These are phyloP conservation scores for Helotiales sp. DNA, from an alignment of 2,329 filamentous ascomycete genomes.

Conservation along the genomic window DNA sequence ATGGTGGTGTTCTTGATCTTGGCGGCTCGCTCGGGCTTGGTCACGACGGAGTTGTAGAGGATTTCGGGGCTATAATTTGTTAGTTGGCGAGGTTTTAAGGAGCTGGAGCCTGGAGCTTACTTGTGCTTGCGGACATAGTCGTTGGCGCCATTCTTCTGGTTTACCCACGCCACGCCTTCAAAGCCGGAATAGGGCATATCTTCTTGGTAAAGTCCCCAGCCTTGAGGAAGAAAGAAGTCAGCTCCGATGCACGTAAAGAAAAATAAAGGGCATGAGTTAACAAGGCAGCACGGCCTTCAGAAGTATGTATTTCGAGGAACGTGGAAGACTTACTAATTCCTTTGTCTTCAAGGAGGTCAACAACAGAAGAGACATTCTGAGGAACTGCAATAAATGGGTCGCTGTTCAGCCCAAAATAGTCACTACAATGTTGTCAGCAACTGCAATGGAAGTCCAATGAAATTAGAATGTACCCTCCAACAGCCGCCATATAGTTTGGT, in stretches of 20 bases:
- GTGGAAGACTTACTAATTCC: slow-evolving; percentile 52
- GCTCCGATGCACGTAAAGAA: not conserved
- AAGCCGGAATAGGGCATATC: slow-evolving; percentile 78
- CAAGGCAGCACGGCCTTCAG: no score
- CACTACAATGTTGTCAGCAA: slow-evolving; percentile 19
- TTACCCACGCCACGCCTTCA: slow-evolving; percentile 66
- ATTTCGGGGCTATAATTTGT: slow-evolving; percentile 52
- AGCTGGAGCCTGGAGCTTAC: slow-evolving; percentile 42
- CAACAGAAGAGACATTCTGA: slow-evolving; percentile 66
- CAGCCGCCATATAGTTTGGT: slow-evolving; percentile 75
- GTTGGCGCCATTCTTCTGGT: slow-evolving; percentile 68
- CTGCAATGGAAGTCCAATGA: slow-evolving; percentile 14
- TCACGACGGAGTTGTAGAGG: slow-evolving; percentile 68
- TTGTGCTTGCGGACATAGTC: slow-evolving; percentile 88
- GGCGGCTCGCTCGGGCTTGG: slow-evolving; percentile 62
- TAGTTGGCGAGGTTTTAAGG: not conserved
- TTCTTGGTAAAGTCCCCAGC: slow-evolving; percentile 77
- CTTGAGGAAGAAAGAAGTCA: not conserved
- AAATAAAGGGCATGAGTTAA: no score
- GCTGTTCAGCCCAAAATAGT: slow-evolving; percentile 72
- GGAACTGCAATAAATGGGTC: slow-evolving; percentile 66
- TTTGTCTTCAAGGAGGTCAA: slow-evolving; percentile 70
- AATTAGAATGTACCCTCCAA: slow-evolving; percentile 54
- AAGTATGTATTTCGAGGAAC: not conserved
- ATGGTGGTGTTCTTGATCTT: slow-evolving; percentile 75